These are phyloP conservation scores for Phoma herbarum DNA, from an alignment of 2,329 filamentous ascomycete genomes.

Conservation along the genomic window DNA sequence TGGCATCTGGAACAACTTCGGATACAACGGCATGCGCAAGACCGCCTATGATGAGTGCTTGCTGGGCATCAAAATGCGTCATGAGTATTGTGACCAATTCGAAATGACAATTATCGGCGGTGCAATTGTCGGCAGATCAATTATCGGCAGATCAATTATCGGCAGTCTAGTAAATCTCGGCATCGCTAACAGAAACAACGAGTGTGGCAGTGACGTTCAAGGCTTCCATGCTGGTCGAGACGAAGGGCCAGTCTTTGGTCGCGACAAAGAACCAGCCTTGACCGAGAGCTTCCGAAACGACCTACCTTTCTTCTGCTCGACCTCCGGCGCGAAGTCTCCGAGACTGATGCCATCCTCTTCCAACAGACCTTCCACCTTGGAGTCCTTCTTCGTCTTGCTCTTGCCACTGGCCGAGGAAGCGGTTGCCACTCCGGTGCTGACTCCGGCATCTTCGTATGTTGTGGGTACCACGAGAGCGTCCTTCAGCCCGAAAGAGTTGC, in stretches of 20 bases:
- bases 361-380: slow-evolving; percentile 1
- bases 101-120: background rate
- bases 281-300: background rate
- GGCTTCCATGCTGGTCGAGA: background rate
- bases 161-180: background rate
- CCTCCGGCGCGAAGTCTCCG: slow-evolving; percentile 2
- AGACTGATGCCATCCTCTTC: slow-evolving; percentile 2
- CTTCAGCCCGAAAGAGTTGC: background rate
- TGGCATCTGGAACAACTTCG: background rate
- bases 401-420: background rate
- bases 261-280: background rate
- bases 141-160: too few species aligned
- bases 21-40: background rate
- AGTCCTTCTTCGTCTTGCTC: slow-evolving; percentile 9
- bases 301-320: background rate
- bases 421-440: background rate
- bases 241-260: background rate
- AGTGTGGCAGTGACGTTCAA: background rate
- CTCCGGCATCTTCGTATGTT: background rate
- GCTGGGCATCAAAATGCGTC: background rate
- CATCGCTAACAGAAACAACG: background rate
- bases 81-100: background rate
- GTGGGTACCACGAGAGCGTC: background rate
- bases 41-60: background rate
- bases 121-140: too few species aligned